phyloP scores from a whole-genome alignment of 768 basidiomycete species.

The Russula earlei region DNA sequence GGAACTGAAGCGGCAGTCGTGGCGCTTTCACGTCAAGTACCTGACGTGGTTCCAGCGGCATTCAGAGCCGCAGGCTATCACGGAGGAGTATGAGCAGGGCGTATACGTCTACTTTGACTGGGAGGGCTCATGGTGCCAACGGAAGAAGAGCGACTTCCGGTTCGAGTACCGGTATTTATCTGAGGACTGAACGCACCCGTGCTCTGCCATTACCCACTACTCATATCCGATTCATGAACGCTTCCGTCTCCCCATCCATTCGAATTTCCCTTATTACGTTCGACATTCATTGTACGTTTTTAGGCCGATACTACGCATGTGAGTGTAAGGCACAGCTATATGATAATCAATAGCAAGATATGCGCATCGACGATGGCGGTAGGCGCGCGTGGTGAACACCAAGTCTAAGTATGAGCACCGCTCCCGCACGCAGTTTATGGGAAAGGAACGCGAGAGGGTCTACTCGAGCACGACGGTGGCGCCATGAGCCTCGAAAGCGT shows the following conservation, averaged over 20 bases:
- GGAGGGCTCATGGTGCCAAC: conserved; percentile 98
- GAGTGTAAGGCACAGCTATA: conserved; percentile 5
- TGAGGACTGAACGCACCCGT: conserved; percentile 50
- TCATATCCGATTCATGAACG: background rate
- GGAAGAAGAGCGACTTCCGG: conserved; percentile 96
- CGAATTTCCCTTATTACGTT: conserved; percentile 2
- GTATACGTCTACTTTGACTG: conserved; percentile 99
- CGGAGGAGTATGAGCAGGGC: conserved; percentile 98
- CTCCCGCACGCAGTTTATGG: background rate
- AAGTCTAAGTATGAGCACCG: conserved; percentile 1
- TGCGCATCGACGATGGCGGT: background rate
- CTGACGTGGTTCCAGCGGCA: conserved; percentile 99
- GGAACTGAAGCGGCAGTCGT: conserved; percentile 94
- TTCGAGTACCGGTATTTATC: conserved; percentile 94
- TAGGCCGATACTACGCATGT: background rate
- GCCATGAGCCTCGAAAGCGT: conserved; percentile 81
- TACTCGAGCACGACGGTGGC: conserved; percentile 82
- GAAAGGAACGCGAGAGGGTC: conserved; percentile 16
- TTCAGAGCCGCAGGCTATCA: conserved; percentile 96
- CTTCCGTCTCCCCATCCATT: background rate
- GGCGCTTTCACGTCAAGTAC: conserved; percentile 99
- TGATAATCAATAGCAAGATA: conserved; percentile 11
- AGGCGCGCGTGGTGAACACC: background rate
- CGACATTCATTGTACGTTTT: conserved; percentile 9
- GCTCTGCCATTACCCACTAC: background rate